phyloP scores from a whole-genome alignment of 2,329 filamentous ascomycete genomes.

The Cladosporium sp. region DNA sequence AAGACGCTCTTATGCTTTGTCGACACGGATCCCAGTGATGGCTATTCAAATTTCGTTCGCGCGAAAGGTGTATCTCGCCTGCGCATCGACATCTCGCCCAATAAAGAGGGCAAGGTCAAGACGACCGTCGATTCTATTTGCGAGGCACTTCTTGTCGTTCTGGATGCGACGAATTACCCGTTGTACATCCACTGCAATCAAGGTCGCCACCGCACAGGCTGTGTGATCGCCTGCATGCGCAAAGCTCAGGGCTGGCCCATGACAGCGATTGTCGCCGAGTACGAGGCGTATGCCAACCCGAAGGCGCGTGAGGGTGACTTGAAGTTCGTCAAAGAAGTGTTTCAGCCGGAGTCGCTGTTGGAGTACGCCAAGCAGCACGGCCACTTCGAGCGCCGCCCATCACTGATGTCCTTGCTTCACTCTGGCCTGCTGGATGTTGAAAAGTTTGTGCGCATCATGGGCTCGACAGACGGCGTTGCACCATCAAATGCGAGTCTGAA shows the following conservation, averaged over 20 bases:
- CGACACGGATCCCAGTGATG: slow-evolving; percentile 41
- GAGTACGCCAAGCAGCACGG: slow-evolving; percentile 20
- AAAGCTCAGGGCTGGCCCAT: slow-evolving; percentile 67
- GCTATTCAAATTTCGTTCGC: slow-evolving; percentile 58
- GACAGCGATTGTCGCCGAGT: slow-evolving; percentile 65
- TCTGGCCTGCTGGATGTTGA: slow-evolving; percentile 17
- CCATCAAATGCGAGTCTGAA: slow-evolving; percentile 11
- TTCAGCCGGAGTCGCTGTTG: slow-evolving; percentile 40
- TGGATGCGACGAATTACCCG: slow-evolving; percentile 71
- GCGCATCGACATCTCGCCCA: slow-evolving; percentile 77
- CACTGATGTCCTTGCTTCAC: slow-evolving; percentile 16
- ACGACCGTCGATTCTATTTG: slow-evolving; percentile 66
- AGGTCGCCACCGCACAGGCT: slow-evolving; percentile 88
- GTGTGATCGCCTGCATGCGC: slow-evolving; percentile 75
- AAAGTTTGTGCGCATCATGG: slow-evolving; percentile 14
- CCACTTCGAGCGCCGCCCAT: slow-evolving; percentile 14
- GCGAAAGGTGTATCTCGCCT: slow-evolving; percentile 66
- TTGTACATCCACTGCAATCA: slow-evolving; percentile 90
- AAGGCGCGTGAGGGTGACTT: slow-evolving; percentile 49
- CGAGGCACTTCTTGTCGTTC: slow-evolving; percentile 65
- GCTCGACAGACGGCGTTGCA: slow-evolving; percentile 12
- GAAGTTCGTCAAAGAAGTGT: slow-evolving; percentile 39
- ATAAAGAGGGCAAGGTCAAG: slow-evolving; percentile 65
- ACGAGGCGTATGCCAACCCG: slow-evolving; percentile 56
- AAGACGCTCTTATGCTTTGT: slow-evolving; percentile 73